Base-by-base conservation (phyloP, 768 basidiomycete genomes). In the Nidularia sp. region DNA sequence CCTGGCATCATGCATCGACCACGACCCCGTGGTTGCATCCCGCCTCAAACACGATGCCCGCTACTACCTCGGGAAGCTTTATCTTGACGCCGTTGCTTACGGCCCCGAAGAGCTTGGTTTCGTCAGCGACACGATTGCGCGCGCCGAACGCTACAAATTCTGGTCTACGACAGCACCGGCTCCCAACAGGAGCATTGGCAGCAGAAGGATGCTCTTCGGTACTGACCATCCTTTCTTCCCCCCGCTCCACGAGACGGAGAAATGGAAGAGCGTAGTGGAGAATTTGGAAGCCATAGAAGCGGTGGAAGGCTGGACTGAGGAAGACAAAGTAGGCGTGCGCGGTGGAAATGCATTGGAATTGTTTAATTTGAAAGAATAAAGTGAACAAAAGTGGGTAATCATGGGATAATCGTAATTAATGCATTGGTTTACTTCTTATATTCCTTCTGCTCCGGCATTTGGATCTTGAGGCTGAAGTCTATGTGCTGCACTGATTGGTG, bases 401-500 rank as follows among this genome's bases (percentile, higher is more conserved):
- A 8, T 29, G 60, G 55, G 47, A 53, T 15, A 54, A 31, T 54
- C 43, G 18, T 8, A 5, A 15, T 33, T 18, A 47, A 41, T 9
- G 18, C 8, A 8, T 13, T 6, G 6, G 10, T 22, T 25, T 32
- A 7, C 22, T 9, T 34, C 7, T 15, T n/a, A 13, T 12, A 41
- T 54, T 29, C 50, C 45, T 61, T 54, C 15, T 50, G 43, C 52
- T 75, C 75, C 7, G 81, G 79, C 58, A 78, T 79, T 69, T 95
- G 93, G 55, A 98, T 87, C 80, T 98, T 98, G 61, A 99, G 77
- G 62, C 93, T 97, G 67, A 95, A 99, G 67, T 98, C 97, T 55
- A 98, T 86, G 63, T 97, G 94, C 58, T 84, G 91, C 25, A 91
- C 92, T 1, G 90, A 91, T 68, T 98, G 92, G 59, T 95, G 93